Evolutionary conservation across 2,329 filamentous ascomycete species (phyloP), one percentile per base, ranked within the genome.

Genomic region (Sporothrix phasma): DNA sequence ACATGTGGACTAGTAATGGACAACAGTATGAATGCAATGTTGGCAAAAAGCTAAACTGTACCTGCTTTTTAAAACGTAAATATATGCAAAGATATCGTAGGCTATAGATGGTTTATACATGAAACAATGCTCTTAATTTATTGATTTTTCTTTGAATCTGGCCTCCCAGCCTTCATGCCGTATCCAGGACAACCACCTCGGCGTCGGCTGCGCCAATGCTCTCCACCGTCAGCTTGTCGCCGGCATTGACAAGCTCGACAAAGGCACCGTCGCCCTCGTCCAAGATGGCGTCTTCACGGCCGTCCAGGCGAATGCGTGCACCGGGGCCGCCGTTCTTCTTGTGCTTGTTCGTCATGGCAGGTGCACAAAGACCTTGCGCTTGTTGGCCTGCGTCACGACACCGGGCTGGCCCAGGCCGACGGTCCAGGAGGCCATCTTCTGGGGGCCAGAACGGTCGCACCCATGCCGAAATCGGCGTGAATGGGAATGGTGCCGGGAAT

Each of bases 391-490:
- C 1, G 79, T 81, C 13, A 76, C 80, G 61, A 78, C 79, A 54
- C 74, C 86, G 5, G 67, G 62, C 34, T 63, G 39, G 11, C 92
- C 91, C 58, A 74, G 85, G 7, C 92, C 91, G 22, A 93, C 77
- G 8, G 80, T 84, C 83, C 92, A 94, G 69, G 83, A 81, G 5
- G 63, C 66, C 47, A 76, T 81, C 71, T 80, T 80, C 31, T 81
- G 80, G 0, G 88, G 85, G 79, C 81, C 63, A 95, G 83, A 64
- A 95, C 85, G 6, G 86, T 87, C 0, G 90, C 90, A 41, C 84
- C 85, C 89, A 95, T 94, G 66, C 88, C 85, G 60, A 95, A 82
- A 76, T 96, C 90, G 11, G 90, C 88, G 72, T 95, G 88, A 63
- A 95, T 87, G 7, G 90, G 89, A 67, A 96, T 95, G 0, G 87